These are phyloP conservation scores for Lodderomyces pseudojiufengensis DNA, from an alignment of 1,139 yeast genomes.

Conservation along the genomic window DNA sequence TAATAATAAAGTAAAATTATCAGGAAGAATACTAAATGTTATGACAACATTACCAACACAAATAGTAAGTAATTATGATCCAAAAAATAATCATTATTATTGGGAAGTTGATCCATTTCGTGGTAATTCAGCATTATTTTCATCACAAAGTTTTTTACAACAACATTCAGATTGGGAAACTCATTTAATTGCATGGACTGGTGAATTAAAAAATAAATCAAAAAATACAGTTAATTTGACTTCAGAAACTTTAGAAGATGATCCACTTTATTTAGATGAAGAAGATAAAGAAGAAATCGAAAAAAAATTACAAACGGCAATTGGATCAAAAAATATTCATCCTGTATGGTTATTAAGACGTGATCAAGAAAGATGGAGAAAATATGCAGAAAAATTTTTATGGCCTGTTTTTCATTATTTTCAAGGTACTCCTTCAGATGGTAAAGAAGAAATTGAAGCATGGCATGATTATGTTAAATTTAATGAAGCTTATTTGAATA, in stretches of 20 bases:
- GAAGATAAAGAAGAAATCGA: constrained; percentile 52
- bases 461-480: constrained; percentile 91
- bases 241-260: constrained; percentile 39
- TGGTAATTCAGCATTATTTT: constrained; percentile 82
- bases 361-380: constrained; percentile 77
- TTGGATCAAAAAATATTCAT: constrained; percentile 53
- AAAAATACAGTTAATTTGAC: constrained; percentile 14
- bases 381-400: constrained; percentile 81
- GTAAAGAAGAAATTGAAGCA: constrained; percentile 68
- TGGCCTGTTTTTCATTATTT: constrained; percentile 97
- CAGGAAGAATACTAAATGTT: constrained; percentile 67
- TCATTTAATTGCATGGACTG: constrained; percentile 92
- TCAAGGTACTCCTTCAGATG: constrained; percentile 63
- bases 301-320: constrained; percentile 37
- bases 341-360: constrained; percentile 84
- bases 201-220: constrained; percentile 58
- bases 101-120: constrained; percentile 65
- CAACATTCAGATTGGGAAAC: constrained; percentile 80
- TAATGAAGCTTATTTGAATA: constrained; percentile 86
- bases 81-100: constrained; percentile 23
- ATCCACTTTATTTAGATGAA: constrained; percentile 59
- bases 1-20: constrained; percentile 30
- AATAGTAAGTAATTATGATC: constrained; percentile 38
- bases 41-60: constrained; percentile 68
- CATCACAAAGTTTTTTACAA: constrained; percentile 64